Base-by-base conservation (phyloP, 495 filamentous ascomycete genomes). In the Xylaria telfairii region DNA sequence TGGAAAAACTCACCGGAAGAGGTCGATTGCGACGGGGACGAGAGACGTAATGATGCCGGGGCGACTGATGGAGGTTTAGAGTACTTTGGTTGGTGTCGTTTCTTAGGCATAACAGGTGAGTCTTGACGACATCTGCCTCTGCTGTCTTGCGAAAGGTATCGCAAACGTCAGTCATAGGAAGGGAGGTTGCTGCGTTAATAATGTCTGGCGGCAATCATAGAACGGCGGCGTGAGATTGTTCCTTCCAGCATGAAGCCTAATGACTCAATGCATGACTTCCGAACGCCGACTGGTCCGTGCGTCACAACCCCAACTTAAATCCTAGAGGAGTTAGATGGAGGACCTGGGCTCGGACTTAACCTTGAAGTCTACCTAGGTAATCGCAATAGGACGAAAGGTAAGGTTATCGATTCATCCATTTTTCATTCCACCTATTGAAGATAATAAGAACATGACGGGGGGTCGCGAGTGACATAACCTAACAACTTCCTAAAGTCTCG, bases 21-120 rank as follows among this genome's bases (percentile, higher is more conserved):
- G 26, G 72, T 67, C 44, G 73, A 32, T 28, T 69, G 75, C 21
- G 77, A 76, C 39, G 79, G 75, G 7, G 78, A 73, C 24, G 77
- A 76, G n/a, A 75, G 61, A 42, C 76, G 77, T 60, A 85, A 79
- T 49, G 79, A 82, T 66, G 82, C 77, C 53, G 84, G 84, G 24
- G 83, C 81, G 26, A 85, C 84, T 53, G 83, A 84, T 68, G 80
- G 84, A 51, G 85, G 86, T 62, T 88, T 88, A 54, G 85, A 85
- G 66, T 82, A 87, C 72, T 72, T 76, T 60, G 71, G 67, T 30
- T 82, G 77, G 59, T 82, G 79, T 80, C 84, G 79, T 81, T 87
- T 87, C 81, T 88, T 88, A 76, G 86, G 85, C 86, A 88, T 88
- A 73, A 72, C 75, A 75, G 66, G 73, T 56, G 71, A 69, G 42